These are phyloP conservation scores for Ceratocystis cacaofunesta DNA, from an alignment of 2,329 filamentous ascomycete genomes.

Conservation along the genomic window DNA sequence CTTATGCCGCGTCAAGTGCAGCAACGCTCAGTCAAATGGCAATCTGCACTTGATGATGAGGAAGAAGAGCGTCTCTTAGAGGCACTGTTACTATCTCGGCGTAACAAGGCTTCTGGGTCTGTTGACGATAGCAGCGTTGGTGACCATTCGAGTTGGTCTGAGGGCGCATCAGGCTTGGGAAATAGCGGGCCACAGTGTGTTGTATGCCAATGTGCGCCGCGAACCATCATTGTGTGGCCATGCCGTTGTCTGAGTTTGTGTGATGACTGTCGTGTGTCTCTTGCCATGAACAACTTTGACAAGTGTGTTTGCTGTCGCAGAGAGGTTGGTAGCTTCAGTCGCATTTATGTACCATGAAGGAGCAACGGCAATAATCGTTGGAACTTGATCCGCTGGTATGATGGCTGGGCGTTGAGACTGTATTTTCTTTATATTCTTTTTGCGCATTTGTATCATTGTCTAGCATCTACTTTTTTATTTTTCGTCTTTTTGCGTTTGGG, in stretches of 20 bases:
- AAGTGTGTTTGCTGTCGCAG: conserved; percentile 89
- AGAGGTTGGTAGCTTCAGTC: conserved; percentile 76
- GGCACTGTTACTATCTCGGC: conserved; percentile 41
- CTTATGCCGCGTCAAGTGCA: conserved; percentile 21
- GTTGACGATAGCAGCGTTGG: neutral
- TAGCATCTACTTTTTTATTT: neutral
- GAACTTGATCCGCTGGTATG: neutral
- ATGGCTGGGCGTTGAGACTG: neutral
- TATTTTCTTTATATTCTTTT: conserved; percentile 6
- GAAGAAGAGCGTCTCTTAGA: conserved; percentile 48
- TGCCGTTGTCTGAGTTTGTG: conserved; percentile 89
- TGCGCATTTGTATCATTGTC: conserved; percentile 3
- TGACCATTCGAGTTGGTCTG: conserved; percentile 19
- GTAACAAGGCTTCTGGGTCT: conserved; percentile 21
- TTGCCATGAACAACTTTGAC: conserved; percentile 94
- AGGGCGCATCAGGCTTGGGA: conserved; percentile 41
- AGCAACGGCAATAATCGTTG: neutral
- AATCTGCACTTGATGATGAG: conserved; percentile 24
- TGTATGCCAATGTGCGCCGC: conserved; percentile 73
- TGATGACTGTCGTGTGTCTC: conserved; percentile 82
- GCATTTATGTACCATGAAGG: conserved; percentile 66
- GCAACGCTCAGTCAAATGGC: neutral
- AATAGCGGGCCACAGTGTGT: conserved; percentile 69
- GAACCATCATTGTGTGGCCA: conserved; percentile 89
- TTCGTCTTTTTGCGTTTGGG: neutral